phyloP scores from a whole-genome alignment of 768 basidiomycete species.

The Lentinula edodes region DNA sequence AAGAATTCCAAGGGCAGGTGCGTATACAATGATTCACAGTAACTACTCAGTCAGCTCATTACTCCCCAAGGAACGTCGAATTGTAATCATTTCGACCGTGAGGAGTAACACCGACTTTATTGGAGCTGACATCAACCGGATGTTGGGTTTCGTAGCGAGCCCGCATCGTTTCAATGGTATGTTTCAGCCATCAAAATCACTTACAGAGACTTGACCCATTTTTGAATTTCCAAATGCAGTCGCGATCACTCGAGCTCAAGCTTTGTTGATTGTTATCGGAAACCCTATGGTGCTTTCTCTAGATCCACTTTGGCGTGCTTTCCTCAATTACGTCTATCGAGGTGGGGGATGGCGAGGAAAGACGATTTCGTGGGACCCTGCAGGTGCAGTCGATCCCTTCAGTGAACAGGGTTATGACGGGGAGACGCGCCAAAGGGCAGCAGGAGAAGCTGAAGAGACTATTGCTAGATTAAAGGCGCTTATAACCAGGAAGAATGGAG shows the following conservation, averaged over 20 bases:
- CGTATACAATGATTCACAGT: conserved; percentile 7
- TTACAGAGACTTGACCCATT: neutral
- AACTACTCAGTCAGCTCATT: neutral
- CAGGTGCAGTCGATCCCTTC: conserved; percentile 19
- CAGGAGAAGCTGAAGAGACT: conserved; percentile 16
- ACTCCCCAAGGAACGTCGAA: conserved; percentile 42
- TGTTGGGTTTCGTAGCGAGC: conserved; percentile 54
- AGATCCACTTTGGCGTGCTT: conserved; percentile 57
- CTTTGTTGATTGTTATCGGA: conserved; percentile 54
- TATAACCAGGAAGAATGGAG: conserved; percentile 12
- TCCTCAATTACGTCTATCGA: conserved; percentile 51
- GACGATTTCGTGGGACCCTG: conserved; percentile 45
- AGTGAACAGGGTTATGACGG: conserved; percentile 7
- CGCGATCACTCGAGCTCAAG: conserved; percentile 56
- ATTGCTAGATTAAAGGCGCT: conserved; percentile 15
- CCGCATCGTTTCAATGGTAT: conserved; percentile 39
- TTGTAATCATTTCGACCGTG: conserved; percentile 57
- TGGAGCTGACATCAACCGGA: conserved; percentile 45
- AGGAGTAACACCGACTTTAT: conserved; percentile 47
- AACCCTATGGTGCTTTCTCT: conserved; percentile 53
- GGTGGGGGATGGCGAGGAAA: conserved; percentile 53
- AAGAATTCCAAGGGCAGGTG: conserved; percentile 68
- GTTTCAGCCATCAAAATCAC: neutral
- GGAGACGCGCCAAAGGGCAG: conserved; percentile 10
- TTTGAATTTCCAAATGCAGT: conserved; percentile 21